These are phyloP conservation scores for Aegilops speltoides DNA, from an alignment of 176 grass and related monocot genomes.

Conservation along the genomic window DNA sequence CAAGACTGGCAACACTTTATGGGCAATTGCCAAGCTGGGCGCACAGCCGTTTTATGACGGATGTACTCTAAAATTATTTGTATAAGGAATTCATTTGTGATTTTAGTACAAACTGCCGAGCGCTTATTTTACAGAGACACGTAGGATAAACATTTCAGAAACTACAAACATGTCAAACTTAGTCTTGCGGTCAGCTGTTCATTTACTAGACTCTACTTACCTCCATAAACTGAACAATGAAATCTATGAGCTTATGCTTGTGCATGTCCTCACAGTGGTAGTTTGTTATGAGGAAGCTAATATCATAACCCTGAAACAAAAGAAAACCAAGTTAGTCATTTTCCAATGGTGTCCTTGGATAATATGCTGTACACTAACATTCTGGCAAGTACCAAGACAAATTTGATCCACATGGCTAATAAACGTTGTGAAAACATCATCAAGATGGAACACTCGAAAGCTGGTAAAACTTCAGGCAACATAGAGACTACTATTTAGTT, in stretches of 20 bases:
- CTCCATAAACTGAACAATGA: slow-evolving; percentile 99
- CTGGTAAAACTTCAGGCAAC: neutral
- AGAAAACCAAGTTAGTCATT: neutral
- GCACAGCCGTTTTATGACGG: neutral
- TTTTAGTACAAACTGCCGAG: neutral
- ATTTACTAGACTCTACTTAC: slow-evolving; percentile 43
- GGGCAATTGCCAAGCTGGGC: neutral
- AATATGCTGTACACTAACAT: neutral
- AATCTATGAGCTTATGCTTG: slow-evolving; percentile 98
- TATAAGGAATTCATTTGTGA: neutral
- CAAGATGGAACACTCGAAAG: neutral
- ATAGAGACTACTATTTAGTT: neutral
- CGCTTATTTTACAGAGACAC: neutral
- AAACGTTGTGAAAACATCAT: neutral
- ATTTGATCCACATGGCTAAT: neutral
- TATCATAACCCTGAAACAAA: slow-evolving; percentile 84
- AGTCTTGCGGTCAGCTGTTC: neutral
- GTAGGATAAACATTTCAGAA: neutral
- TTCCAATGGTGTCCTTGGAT: neutral
- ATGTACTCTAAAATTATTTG: neutral
- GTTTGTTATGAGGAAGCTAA: slow-evolving; percentile 98
- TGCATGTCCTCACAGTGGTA: slow-evolving; percentile 97
- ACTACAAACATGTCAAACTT: neutral
- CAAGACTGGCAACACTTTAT: neutral
- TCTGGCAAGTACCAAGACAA: neutral